Evolutionary conservation across 768 basidiomycete genomes (phyloP).

Genomic region (Psilocybe azurescens): DNA sequence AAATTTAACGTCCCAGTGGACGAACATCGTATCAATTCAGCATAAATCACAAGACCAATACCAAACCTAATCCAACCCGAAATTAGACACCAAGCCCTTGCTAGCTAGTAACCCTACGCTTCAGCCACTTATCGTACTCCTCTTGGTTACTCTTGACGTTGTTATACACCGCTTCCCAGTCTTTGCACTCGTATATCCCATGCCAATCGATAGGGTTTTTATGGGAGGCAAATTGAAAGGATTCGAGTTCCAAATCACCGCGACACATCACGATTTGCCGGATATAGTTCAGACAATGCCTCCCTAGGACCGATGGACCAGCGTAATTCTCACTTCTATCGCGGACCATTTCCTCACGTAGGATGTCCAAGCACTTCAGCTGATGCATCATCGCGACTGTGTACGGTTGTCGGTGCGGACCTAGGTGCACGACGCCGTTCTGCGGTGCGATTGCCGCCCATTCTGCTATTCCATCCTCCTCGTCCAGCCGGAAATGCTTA

Average conservation of each 20-base stretch:
- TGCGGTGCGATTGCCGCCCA: conserved; percentile 36
- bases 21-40: background rate
- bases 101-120: background rate
- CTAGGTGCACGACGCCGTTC: conserved; percentile 37
- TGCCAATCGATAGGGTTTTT: conserved; percentile 34
- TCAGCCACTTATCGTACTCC: conserved; percentile 25
- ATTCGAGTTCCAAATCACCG: conserved; percentile 35
- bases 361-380: conserved; percentile 38
- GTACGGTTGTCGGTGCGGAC: conserved; percentile 34
- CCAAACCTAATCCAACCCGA: background rate
- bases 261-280: conserved; percentile 40
- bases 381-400: conserved; percentile 42
- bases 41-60: background rate
- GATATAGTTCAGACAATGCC: conserved; percentile 39
- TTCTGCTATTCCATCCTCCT: conserved; percentile 31
- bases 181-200: conserved; percentile 37
- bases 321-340: conserved; percentile 16
- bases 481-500: conserved; percentile 33
- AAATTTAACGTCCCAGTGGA: background rate
- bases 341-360: conserved; percentile 36
- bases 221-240: conserved; percentile 36
- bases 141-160: conserved; percentile 32
- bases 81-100: background rate
- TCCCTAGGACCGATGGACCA: conserved; percentile 27
- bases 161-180: conserved; percentile 39